phyloP scores from a whole-genome alignment of 306 rosid species.

The Erythrophleum fordii region DNA sequence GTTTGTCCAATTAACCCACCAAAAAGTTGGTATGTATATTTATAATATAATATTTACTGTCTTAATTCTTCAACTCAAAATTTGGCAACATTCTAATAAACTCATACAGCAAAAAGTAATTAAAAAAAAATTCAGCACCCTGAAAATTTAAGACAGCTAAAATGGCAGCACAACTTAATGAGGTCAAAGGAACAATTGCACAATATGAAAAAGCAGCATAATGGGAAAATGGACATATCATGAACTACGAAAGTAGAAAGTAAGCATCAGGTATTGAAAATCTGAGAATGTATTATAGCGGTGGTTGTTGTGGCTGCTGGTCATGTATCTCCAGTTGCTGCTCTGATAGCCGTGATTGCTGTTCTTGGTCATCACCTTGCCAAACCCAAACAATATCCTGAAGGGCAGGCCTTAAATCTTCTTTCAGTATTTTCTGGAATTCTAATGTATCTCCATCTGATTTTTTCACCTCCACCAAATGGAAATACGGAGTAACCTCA shows the following conservation, averaged over 20 bases:
- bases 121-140: background rate
- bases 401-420: conserved; percentile 78
- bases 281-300: conserved; percentile 23
- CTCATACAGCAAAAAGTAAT: conserved; percentile 5
- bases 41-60: background rate
- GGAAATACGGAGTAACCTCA: conserved; percentile 73
- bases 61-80: conserved; percentile 5
- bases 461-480: conserved; percentile 86
- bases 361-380: conserved; percentile 60
- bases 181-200: conserved; percentile 20
- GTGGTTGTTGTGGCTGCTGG: conserved; percentile 35
- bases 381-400: conserved; percentile 89
- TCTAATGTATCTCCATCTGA: conserved; percentile 85
- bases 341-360: conserved; percentile 41
- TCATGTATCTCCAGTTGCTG: conserved; percentile 40
- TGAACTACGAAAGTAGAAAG: background rate
- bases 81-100: conserved; percentile 2
- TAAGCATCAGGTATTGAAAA: conserved; percentile 13
- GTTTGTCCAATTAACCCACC: background rate
- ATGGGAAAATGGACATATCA: background rate
- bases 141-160: conserved; percentile 11
- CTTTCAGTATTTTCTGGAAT: conserved; percentile 68
- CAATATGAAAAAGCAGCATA: conserved; percentile 7
- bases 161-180: background rate
- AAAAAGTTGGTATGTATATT: conserved; percentile 11